Evolutionary conservation across 352 stramenopile genomes (phyloP).

Genomic region (Phytophthora cactorum): DNA sequence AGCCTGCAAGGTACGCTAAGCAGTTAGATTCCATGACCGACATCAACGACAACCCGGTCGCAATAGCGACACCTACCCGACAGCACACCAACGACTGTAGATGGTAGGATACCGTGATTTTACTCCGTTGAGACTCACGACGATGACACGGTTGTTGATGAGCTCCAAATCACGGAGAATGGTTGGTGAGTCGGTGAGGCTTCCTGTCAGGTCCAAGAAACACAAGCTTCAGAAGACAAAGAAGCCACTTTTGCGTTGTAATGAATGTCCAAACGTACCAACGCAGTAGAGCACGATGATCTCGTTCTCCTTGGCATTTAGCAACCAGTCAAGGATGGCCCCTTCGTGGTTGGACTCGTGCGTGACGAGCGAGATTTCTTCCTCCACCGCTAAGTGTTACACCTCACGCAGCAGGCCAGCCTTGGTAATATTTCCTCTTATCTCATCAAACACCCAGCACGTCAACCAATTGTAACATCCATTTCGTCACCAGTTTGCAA

Average conservation of each 20-base stretch:
- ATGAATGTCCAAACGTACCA: conserved; percentile 23
- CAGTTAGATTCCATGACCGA: background rate
- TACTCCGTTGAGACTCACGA: conserved; percentile 41
- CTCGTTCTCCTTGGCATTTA: conserved; percentile 28
- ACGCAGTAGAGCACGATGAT: conserved; percentile 53
- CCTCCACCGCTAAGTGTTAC: conserved; percentile 20
- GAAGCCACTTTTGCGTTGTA: background rate
- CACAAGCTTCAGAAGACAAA: background rate
- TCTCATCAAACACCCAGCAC: background rate
- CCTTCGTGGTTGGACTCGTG: conserved; percentile 36
- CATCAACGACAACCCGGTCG: background rate
- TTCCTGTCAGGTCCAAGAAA: conserved; percentile 14
- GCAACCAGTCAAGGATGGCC: conserved; percentile 32
- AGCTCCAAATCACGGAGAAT: conserved; percentile 41
- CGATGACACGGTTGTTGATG: conserved; percentile 36
- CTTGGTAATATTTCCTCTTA: conserved; percentile 17
- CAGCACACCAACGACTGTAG: conserved; percentile 43
- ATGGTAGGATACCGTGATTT: conserved; percentile 39
- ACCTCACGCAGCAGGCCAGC: conserved; percentile 24
- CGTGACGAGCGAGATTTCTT: conserved; percentile 20
- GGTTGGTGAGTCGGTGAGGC: conserved; percentile 39
- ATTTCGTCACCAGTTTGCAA: background rate
- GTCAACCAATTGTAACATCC: background rate
- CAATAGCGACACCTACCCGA: conserved; percentile 29
- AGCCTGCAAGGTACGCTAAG: conserved; percentile 14